Base-by-base conservation (phyloP, 2,329 filamentous ascomycete species). In the Sporothrix pallida region DNA sequence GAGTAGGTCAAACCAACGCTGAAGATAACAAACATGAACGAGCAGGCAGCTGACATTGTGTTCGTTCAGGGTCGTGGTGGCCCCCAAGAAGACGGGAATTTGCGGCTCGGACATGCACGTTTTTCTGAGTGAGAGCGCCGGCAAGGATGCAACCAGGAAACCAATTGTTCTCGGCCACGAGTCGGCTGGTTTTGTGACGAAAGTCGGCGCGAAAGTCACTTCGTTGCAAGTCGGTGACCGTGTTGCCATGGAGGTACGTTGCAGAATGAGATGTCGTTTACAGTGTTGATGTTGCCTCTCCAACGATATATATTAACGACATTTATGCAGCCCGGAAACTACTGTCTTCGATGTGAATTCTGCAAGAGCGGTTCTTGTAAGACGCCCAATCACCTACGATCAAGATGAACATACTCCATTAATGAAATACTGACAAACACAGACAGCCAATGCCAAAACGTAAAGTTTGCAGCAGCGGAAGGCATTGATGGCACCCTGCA, bases 371-470 rank as follows among this genome's bases (percentile, higher is more conserved):
- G 50, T 9, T 54, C 50, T n/a, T 54, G 50, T 54, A 54, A 54
- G 50, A 9, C 50, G 8, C 12, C 50, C 50, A 15, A 54, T 54
- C 5, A 7, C 10, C 4, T 7, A 54, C 17, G 50, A 17, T 54
- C n/a, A n/a, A n/a, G n/a, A n/a, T n/a, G n/a, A n/a, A 17, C 17
- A 5, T 54, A 17, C 17, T 9, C 10, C 4, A 54, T 54, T 5
- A 7, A 15, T n/a, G 15, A 7, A n/a, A 54, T 4, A n/a, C 7
- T 54, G 7, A 54, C 17, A 54, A 54, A 54, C 8, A 54, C 50
- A 54, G 50, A 54, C 50, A 54, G 50, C 50, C 50, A 54, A 54
- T 54, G 50, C 50, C 50, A 54, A 54, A 54, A 54, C 50, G 50
- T 54, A 54, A 54, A 54, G 50, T 54, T 15, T 54, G 50, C 50